Evolutionary conservation across 148 eudicot genomes (phyloP), one percentile per base, ranked within the genome.

Genomic region (Chenopodium album): DNA sequence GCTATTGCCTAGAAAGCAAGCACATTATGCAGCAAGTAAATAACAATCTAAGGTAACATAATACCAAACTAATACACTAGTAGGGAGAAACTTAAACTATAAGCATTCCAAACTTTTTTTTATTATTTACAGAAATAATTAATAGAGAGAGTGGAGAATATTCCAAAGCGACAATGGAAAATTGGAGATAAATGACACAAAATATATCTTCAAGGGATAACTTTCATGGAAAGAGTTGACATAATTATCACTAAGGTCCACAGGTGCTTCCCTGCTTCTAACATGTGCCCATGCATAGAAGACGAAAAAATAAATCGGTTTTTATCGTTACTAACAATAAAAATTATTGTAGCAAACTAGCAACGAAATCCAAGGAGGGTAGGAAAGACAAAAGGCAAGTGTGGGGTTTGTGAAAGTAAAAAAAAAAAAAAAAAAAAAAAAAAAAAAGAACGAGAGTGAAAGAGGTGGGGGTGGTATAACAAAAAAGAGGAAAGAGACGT

Each of bases 1-100:
- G 85, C 93, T 94, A 85, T 89, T 90, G 86, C 91, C 99, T 97
- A 41, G 20, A 31, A 77, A 72, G 68, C 69, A 76, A 73, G 80
- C 78, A 84, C 56, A 72, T 63, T 50, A 28, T 67, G 4, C 50
- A 80, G 29, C 23, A 76, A 46, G 74, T 54, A 77, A 69, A 81
- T 54, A 81, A 44, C 44, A 32, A 44, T 9, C 62, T 22, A 67
- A 67, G 6, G 19, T 26, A 32, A 54, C 17, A 12, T 47, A 28
- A 20, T 9, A 63, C 56, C 50, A 4, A 20, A 14, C 20, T 37
- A 34, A 52, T 19, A 63, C 11, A 59, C 32, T 16, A 71, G 82
- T 23, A 9, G 44, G 41, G 22, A 19, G 59, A 46, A n/a, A 48
- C 52, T 73, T 12, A 26, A 7, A 12, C 8, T 66, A 66, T 66